Base-by-base conservation (phyloP, 2,329 filamentous ascomycete genomes). In the Podosphaera aphanis region DNA sequence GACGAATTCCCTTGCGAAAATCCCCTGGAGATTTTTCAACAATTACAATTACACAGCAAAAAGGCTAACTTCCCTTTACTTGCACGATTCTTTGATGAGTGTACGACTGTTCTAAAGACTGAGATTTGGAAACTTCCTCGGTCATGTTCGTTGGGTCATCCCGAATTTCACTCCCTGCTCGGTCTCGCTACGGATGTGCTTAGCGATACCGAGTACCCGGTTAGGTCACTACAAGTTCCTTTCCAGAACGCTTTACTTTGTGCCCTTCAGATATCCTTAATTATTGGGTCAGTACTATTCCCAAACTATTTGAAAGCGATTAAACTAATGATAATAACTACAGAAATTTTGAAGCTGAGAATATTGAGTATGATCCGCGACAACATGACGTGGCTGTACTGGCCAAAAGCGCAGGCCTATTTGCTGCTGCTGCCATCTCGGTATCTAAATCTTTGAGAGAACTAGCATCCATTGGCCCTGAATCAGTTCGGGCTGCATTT, bases 401-500 rank as follows among this genome's bases (percentile, higher is more conserved):
- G 19, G 45, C 37, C 13, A 33, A 35, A 29, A 15, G 77, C 64
- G 79, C 75, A 36, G 78, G 78, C 44, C 65, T 79, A 19, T 71
- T 82, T 53, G 76, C 77, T n/a, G 77, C 74, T n/a, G 65, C 71
- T 11, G 77, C 75, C 15, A 70, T 81, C 47, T 71, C 76, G 11
- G 74, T 71, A 19, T 69, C 77, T 27, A 70, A 69, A 48, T 76
- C 73, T 5, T 62, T 79, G 42, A 71, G 70, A 16, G 67, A 73
- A 41, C 63, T 83, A 31, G 64, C 80, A 19, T 69, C 69, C 5
- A 64, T 81, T 44, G 76, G 70, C 44, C 67, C 77, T 15, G 71
- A 79, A 57, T 67, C 72, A 21, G 73, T 79, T 20, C 66, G 77
- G 50, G 67, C 81, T 56, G 71, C 77, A 38, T 83, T 82, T 63